These are phyloP conservation scores for Chenopodium quinoa DNA, from an alignment of 148 eudicot species.

Conservation along the genomic window DNA sequence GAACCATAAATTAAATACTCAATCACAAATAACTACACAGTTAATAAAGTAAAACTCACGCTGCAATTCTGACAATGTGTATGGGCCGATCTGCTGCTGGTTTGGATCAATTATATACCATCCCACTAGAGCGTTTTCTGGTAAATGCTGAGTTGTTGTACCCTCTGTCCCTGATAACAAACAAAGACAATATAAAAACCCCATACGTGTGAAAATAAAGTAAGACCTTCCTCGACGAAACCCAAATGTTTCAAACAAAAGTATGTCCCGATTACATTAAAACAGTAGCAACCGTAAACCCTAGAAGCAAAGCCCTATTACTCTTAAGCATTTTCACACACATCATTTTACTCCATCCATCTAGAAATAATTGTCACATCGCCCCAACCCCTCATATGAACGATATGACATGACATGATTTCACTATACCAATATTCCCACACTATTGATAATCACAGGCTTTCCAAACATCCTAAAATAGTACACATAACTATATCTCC, in stretches of 20 bases:
- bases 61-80: slow-evolving; percentile 61
- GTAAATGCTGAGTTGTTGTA: slow-evolving; percentile 2
- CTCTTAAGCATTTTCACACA: not conserved
- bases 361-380: not conserved
- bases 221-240: not conserved
- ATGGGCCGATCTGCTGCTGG: slow-evolving; percentile 82
- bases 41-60: slow-evolving; percentile 41
- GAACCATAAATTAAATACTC: not conserved
- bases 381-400: not conserved
- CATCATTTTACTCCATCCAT: not conserved
- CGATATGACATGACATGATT: not conserved
- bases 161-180: slow-evolving; percentile 18
- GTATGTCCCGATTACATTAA: not conserved
- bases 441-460: no score
- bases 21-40: not conserved
- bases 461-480: no score
- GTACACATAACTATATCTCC: no score
- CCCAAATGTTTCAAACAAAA: not conserved
- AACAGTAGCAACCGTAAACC: not conserved
- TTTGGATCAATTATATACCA: slow-evolving; percentile 80
- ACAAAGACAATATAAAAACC: slow-evolving; percentile 11
- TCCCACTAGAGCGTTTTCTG: slow-evolving; percentile 46
- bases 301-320: not conserved
- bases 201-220: not conserved
- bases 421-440: not conserved